Conservation (phyloP, 208 protist species). For the Trypanosoma lewisi region DNA sequence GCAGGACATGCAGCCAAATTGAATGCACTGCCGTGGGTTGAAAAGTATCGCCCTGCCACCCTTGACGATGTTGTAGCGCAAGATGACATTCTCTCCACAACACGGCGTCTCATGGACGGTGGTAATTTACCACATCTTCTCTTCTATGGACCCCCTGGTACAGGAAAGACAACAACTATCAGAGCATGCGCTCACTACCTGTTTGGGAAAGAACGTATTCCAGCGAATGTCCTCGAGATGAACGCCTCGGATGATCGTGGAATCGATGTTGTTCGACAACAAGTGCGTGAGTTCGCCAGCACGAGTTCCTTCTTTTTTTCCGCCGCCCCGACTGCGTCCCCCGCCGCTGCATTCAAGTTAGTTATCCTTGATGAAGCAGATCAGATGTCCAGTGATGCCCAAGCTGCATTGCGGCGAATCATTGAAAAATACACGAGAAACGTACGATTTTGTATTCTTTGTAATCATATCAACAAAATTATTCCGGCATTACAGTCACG, state of each 20-base stretch:
- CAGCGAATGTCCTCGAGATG: constrained; percentile 92
- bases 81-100: constrained; percentile 89
- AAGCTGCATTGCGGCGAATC: constrained; percentile 97
- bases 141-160: constrained; percentile 97
- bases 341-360: constrained; percentile 90
- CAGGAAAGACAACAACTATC: constrained; percentile 90
- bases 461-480: constrained; percentile 98
- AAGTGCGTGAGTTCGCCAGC: constrained; percentile 98
- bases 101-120: constrained; percentile 90
- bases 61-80: constrained; percentile 93
- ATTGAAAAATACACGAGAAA: constrained; percentile 98
- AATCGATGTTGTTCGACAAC: constrained; percentile 97
- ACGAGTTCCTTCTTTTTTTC: constrained; percentile 94
- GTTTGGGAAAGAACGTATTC: constrained; percentile 92
- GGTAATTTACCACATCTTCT: constrained; percentile 97
- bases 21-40: constrained; percentile 85
- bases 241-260: constrained; percentile 99
- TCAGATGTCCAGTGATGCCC: constrained; percentile 97
- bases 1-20: constrained; percentile 21
- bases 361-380: constrained; percentile 99
- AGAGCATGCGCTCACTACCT: constrained; percentile 89
- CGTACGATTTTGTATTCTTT: constrained; percentile 98
- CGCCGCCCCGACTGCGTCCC: neutral
- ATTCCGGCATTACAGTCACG: constrained; percentile 96
- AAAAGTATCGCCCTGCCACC: constrained; percentile 94